Conservation (phyloP, 139 green algal species). For the Chlamydomonas sphaeroides region DNA sequence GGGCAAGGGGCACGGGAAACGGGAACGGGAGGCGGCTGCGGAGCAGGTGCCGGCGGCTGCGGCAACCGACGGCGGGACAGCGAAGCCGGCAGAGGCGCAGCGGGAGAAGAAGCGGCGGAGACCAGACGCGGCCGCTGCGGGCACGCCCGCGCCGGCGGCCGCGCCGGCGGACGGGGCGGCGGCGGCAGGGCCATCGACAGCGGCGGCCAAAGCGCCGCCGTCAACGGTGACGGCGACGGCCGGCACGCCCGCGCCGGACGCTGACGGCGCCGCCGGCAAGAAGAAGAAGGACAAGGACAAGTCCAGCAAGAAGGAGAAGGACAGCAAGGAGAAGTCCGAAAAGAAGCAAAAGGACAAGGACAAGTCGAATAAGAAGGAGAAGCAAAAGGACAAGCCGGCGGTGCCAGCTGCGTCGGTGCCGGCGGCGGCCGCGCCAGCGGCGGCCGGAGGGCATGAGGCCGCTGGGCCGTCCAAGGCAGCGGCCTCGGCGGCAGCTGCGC, state of each 20-base stretch:
- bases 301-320: neutral
- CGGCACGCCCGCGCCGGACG: too few species aligned
- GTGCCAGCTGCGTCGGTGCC: too few species aligned
- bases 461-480: too few species aligned
- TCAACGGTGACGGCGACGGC: neutral
- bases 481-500: too few species aligned
- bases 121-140: neutral
- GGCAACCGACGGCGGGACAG: neutral
- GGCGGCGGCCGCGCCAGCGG: too few species aligned
- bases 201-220: neutral
- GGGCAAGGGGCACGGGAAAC: neutral
- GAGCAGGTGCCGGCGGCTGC: neutral
- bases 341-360: neutral
- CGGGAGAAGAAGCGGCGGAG: neutral
- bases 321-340: neutral
- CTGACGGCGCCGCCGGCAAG: neutral
- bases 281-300: slow-evolving; percentile 1
- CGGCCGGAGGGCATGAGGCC: too few species aligned
- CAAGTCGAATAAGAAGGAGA: neutral
- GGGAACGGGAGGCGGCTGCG: neutral
- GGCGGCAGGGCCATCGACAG: neutral
- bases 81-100: neutral
- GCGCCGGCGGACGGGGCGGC: neutral
- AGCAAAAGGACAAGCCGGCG: neutral
- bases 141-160: neutral